Base-by-base conservation (phyloP, 2,329 filamentous ascomycete genomes). In the Neoscytalidium dimidiatum region DNA sequence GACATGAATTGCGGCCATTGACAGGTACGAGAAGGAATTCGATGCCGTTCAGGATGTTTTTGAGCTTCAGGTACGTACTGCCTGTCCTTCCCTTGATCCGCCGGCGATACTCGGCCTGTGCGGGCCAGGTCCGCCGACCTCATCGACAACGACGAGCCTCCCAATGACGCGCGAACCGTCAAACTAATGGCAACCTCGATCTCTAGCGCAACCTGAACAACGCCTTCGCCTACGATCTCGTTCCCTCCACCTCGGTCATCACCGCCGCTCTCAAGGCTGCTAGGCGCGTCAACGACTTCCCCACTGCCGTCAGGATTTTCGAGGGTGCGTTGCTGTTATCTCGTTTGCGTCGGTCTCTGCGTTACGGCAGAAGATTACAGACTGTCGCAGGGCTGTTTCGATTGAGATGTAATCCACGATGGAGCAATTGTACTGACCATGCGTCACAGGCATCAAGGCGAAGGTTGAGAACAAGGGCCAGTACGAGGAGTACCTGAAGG, bases 181-280 rank as follows among this genome's bases (percentile, higher is more conserved):
- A 29, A 26, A 28, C 49, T 64, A 43, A 64, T 52, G 21, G 23
- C 14, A 7, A 29, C 21, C 6, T 17, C 46, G 21, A 62, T 38
- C 23, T 17, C 70, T 77, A 93, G 87, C 92, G 93, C 82, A 97
- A 97, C 85, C 86, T 97, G 78, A 99, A 99, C 90, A 99, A 99
- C 85, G 94, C 93, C 79, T 99, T 99, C 84, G 95, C 95, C 78
- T 99, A 99, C 90, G 95, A 99, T 89, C 90, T 99, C 76, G 95
- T 99, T 71, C 95, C 96, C 77, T 95, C 94, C 49, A 89, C 94
- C 70, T 88, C 92, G 72, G 95, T 99, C 78, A 87, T 97, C 80
- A 88, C 88, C 74, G 94, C 95, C 74, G 95, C 95, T 70, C 88
- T 99, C 75, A 93, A 90, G 83, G 95, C 95, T 74, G 95, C 95